Base-by-base conservation (phyloP, 345 rosid genomes). In the Citrus mangshanensis region DNA sequence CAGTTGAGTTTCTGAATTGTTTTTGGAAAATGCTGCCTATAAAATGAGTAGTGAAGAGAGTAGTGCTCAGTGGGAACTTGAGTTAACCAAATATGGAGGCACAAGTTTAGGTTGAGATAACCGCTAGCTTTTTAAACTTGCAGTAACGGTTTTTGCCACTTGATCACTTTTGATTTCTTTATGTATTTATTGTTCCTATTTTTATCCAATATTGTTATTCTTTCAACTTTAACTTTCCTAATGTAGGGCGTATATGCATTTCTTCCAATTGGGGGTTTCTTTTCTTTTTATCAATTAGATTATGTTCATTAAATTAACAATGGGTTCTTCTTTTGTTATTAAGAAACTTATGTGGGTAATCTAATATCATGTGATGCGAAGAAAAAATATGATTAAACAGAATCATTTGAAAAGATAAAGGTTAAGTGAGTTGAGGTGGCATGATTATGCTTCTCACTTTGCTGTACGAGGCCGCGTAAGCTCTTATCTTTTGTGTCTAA, bases 201-300 rank as follows among this genome's bases (percentile, higher is more conserved):
- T 46, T 46, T 46, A 46, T 46, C 51, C 18, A 46, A 46, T 46
- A 46, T 46, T 46, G 51, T 46, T 63, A 73, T 51, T 55, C 79
- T 80, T 64, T 62, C 81, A 73, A 49, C 82, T 72, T 83, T 86
- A 61, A 67, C 86, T 87, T 82, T 85, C 35, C 73, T 12, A 72
- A 55, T 24, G 76, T 9, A 79, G 72, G 72, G 92, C 80, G 82
- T 85, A 87, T 85, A 84, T 91, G 68, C 97, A 78, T 93, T 89
- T 80, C 95, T 89, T 90, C 87, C 62, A 28, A 67, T 63, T 30
- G 73, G 74, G 82, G 90, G 62, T 81, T 83, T 83, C 88, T 85
- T 83, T 84, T 80, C 34, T 56, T 56, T 19, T 22, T 46, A 46
- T 46, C 51, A 12, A 3, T 13, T 16, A 46, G 51, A 46, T 13